phyloP scores from a whole-genome alignment of 768 basidiomycete genomes.

The Leccinum longicurvipes region DNA sequence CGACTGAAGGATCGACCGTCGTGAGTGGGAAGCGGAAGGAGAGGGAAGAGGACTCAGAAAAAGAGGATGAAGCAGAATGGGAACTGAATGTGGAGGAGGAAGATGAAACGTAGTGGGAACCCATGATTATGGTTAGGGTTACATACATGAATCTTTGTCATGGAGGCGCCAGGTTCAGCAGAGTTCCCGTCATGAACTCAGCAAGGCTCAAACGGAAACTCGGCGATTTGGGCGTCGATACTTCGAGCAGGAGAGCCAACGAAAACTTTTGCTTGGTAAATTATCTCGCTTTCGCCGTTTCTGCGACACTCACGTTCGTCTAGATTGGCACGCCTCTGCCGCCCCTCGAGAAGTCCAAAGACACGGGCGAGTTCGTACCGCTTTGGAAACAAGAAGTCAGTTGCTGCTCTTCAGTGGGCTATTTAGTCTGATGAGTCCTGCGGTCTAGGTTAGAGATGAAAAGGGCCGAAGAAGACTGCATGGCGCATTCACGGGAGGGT shows the following conservation, averaged over 20 bases:
- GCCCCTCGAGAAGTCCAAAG: constrained; percentile 89
- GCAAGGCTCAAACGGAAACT: constrained; percentile 79
- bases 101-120: constrained; percentile 6
- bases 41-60: constrained; percentile 29
- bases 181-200: constrained; percentile 36
- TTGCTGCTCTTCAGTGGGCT: constrained; percentile 16
- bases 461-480: constrained; percentile 90
- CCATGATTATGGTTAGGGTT: constrained; percentile 20
- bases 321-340: constrained; percentile 95
- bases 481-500: constrained; percentile 98
- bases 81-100: constrained; percentile 5
- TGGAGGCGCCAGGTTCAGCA: too few species aligned
- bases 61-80: constrained; percentile 32
- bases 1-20: constrained; percentile 10
- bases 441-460: constrained; percentile 79
- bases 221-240: constrained; percentile 73
- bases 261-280: constrained; percentile 82
- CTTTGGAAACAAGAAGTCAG: constrained; percentile 96
- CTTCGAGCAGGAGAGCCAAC: constrained; percentile 64
- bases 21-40: constrained; percentile 38
- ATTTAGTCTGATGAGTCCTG: constrained; percentile 15
- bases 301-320: constrained; percentile 1
- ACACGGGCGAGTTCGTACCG: constrained; percentile 92
- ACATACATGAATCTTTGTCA: background rate
- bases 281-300: constrained; percentile 12